phyloP scores from a whole-genome alignment of 129 eudicot species.

The Helichrysum umbraculigerum region DNA sequence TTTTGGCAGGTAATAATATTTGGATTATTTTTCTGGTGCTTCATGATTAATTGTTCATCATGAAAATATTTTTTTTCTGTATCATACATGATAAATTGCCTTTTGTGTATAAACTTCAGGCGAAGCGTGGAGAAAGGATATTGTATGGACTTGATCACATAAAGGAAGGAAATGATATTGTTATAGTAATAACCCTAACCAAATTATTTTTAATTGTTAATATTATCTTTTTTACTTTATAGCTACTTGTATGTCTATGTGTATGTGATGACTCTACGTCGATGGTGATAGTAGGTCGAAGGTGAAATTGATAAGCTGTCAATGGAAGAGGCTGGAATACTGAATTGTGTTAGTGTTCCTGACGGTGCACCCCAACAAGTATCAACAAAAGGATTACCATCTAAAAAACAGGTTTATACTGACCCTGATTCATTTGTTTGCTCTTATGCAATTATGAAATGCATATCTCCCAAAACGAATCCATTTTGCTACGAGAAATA shows the following conservation, averaged over 20 bases:
- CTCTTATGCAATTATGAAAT: slow-evolving; percentile 9
- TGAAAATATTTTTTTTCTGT: background rate
- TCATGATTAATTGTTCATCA: background rate
- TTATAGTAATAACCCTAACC: slow-evolving; percentile 43
- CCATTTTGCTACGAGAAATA: background rate
- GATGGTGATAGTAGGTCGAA: slow-evolving; percentile 66
- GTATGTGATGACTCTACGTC: slow-evolving; percentile 21
- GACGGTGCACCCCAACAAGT: slow-evolving; percentile 86
- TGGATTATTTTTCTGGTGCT: background rate
- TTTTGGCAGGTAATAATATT: slow-evolving; percentile 79
- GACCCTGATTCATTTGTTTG: background rate
- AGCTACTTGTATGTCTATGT: slow-evolving; percentile 17
- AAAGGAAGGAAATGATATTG: slow-evolving; percentile 63
- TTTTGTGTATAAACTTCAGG: slow-evolving; percentile 46
- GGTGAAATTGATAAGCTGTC: slow-evolving; percentile 94
- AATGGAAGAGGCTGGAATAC: slow-evolving; percentile 83
- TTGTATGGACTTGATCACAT: slow-evolving; percentile 91
- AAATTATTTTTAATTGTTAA: background rate
- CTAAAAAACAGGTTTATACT: slow-evolving; percentile 59
- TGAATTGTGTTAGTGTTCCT: slow-evolving; percentile 84
- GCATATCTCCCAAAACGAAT: background rate
- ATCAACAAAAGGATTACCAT: slow-evolving; percentile 49
- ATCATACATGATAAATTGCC: background rate
- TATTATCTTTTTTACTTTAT: slow-evolving; percentile 4
- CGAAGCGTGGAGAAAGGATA: slow-evolving; percentile 64